Evolutionary conservation across 2,329 filamentous ascomycete species (phyloP).

Genomic region (Calycina marina): DNA sequence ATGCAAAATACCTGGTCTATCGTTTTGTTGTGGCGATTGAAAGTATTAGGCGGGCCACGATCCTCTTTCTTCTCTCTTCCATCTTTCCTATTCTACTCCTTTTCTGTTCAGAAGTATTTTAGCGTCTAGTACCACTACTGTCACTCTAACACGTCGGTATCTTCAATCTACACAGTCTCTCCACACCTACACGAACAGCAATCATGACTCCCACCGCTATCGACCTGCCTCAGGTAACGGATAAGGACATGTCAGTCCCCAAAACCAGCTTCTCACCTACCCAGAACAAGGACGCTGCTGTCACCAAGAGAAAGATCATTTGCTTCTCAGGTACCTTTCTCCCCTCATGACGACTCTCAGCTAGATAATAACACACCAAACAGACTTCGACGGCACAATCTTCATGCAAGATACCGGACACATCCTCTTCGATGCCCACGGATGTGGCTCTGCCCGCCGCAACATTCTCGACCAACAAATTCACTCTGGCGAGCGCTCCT

Average conservation of each 20-base stretch:
- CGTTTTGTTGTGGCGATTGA: too few species aligned
- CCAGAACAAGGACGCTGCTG: constrained; percentile 18
- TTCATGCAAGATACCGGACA: constrained; percentile 60
- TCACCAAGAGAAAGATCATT: constrained; percentile 39
- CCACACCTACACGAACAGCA: too few species aligned
- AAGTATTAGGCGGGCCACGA: too few species aligned
- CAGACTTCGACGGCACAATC: constrained; percentile 59
- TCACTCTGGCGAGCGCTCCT: constrained; percentile 48
- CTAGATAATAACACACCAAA: constrained; percentile 8
- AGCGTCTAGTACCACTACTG: too few species aligned
- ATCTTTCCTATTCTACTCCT: too few species aligned
- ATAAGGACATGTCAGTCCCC: constrained; percentile 19
- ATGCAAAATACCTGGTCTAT: too few species aligned
- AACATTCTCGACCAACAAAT: constrained; percentile 47
- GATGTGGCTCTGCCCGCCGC: constrained; percentile 42
- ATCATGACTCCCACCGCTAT: constrained; percentile 24
- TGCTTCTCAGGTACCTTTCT: constrained; percentile 37
- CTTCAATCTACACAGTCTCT: too few species aligned
- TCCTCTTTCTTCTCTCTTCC: too few species aligned
- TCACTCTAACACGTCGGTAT: too few species aligned
- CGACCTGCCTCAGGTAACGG: constrained; percentile 17
- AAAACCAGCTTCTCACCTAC: constrained; percentile 15
- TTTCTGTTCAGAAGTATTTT: too few species aligned
- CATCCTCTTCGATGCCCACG: constrained; percentile 50
- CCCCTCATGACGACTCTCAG: constrained; percentile 1